A percentile compares a stretch with the other conserved stretches of the same genome.
Evolutionary conservation across 352 stramenopile genomes (phyloP).

Genomic region (Phytophthora citricola): DNA sequence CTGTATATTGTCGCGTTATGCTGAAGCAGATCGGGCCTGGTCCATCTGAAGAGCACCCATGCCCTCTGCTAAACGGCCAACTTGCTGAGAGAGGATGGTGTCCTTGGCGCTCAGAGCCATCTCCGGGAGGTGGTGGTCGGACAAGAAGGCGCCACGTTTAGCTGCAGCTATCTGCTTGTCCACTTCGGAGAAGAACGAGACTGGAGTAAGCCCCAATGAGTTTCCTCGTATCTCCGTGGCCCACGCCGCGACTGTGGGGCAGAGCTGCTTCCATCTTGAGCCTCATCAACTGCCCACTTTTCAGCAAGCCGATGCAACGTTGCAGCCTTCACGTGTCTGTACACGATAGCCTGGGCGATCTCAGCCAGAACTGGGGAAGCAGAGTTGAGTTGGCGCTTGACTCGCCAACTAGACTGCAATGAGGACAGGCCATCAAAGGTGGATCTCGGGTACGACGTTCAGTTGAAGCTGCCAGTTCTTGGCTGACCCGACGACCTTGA

Average conservation of each 20-base stretch:
- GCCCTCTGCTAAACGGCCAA: background rate
- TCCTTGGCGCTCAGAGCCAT: conserved; percentile 74
- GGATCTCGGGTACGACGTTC: conserved; percentile 13
- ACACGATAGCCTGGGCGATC: conserved; percentile 50
- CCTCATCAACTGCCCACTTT: conserved; percentile 29
- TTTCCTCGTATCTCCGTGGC: conserved; percentile 18
- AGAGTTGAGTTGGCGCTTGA: conserved; percentile 22
- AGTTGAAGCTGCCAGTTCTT: conserved; percentile 24
- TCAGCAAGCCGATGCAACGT: conserved; percentile 66
- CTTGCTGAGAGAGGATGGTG: conserved; percentile 25
- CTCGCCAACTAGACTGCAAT: conserved; percentile 49
- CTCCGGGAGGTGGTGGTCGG: conserved; percentile 40
- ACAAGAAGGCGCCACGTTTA: conserved; percentile 58
- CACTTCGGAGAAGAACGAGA: conserved; percentile 70
- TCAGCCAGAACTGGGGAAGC: conserved; percentile 41
- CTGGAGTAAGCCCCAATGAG: conserved; percentile 55
- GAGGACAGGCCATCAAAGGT: conserved; percentile 54
- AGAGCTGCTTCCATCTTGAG: conserved; percentile 8
- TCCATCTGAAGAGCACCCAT: conserved; percentile 16
- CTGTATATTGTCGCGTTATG: conserved; percentile 8
- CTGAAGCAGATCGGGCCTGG: conserved; percentile 27
- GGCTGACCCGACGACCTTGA: conserved; percentile 60
- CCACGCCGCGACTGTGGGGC: conserved; percentile 5
- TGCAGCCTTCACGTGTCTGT: conserved; percentile 58
- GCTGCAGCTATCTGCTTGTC: conserved; percentile 51